phyloP scores from a whole-genome alignment of 2,329 filamentous ascomycete genomes.

The Metarhizium brunneum region DNA sequence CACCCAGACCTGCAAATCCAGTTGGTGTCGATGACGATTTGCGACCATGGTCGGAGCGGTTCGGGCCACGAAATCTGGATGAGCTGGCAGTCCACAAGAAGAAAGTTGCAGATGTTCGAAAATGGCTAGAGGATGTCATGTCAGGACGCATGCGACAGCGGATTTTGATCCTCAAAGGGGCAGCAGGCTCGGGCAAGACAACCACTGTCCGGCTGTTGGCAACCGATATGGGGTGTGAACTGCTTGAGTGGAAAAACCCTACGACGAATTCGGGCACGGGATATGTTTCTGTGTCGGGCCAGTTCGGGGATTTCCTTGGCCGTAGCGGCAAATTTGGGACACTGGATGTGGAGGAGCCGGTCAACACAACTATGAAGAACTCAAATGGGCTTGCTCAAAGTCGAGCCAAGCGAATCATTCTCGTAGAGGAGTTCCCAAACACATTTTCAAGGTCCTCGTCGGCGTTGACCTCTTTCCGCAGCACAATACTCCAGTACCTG shows the following conservation, averaged over 20 bases:
- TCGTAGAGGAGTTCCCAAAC: slow-evolving; percentile 77
- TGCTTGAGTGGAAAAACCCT: slow-evolving; percentile 90
- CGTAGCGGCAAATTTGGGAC: slow-evolving; percentile 73
- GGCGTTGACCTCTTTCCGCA: slow-evolving; percentile 61
- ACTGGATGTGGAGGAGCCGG: slow-evolving; percentile 38
- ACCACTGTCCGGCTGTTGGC: slow-evolving; percentile 74
- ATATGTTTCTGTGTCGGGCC: slow-evolving; percentile 60
- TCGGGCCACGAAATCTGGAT: slow-evolving; percentile 62
- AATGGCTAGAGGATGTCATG: slow-evolving; percentile 72
- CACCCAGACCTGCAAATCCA: slow-evolving; percentile 21
- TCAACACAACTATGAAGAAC: slow-evolving; percentile 18
- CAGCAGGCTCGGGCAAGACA: slow-evolving; percentile 88
- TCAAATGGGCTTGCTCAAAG: slow-evolving; percentile 11
- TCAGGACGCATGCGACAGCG: slow-evolving; percentile 57
- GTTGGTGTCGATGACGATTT: slow-evolving; percentile 39
- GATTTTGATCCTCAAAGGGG: slow-evolving; percentile 76
- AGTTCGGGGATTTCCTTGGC: slow-evolving; percentile 88
- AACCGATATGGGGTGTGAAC: slow-evolving; percentile 62
- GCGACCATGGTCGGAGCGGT: slow-evolving; percentile 82
- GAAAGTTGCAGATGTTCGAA: slow-evolving; percentile 78
- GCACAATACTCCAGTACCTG: slow-evolving; percentile 66
- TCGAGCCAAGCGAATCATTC: slow-evolving; percentile 45
- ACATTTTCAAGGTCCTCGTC: slow-evolving; percentile 59
- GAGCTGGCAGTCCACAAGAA: slow-evolving; percentile 92
- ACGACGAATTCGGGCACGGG: slow-evolving; percentile 49